phyloP scores from a whole-genome alignment of 495 filamentous ascomycete genomes.

The Aspergillus steynii region DNA sequence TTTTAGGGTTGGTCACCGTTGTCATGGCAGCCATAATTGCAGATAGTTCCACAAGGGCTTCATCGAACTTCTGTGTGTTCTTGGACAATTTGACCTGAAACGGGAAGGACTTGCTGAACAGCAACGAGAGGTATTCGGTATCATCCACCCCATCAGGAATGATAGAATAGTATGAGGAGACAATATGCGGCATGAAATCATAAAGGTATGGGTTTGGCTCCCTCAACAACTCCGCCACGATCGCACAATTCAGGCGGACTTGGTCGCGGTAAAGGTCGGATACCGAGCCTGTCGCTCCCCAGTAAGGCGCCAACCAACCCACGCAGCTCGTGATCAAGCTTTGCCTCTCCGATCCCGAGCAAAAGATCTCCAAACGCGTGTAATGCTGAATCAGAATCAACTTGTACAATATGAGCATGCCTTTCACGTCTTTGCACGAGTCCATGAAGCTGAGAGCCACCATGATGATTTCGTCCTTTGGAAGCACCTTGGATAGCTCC shows the following conservation, averaged over 20 bases:
- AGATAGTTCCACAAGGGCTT: constrained; percentile 85
- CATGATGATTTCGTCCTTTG: constrained; percentile 81
- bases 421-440: constrained; percentile 82
- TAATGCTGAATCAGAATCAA: constrained; percentile 90
- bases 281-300: constrained; percentile 73
- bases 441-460: constrained; percentile 93
- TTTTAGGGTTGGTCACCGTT: constrained; percentile 56
- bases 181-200: constrained; percentile 85
- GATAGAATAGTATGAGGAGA: constrained; percentile 83
- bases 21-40: constrained; percentile 82
- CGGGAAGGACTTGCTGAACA: constrained; percentile 89
- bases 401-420: constrained; percentile 93
- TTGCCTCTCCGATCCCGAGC: constrained; percentile 68
- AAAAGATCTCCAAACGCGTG: constrained; percentile 75
- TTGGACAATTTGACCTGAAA: constrained; percentile 75
- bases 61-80: constrained; percentile 70
- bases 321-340: constrained; percentile 79
- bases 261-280: constrained; percentile 90
- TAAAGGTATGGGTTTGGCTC: constrained; percentile 79
- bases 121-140: constrained; percentile 72
- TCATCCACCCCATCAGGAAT: constrained; percentile 60
- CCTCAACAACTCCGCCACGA: constrained; percentile 78
- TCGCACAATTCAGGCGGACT: constrained; percentile 86
- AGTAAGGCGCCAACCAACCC: constrained; percentile 90
- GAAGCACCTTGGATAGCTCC: constrained; percentile 74